Evolutionary conservation across 805 yeast genomes (phyloP).

Genomic region (Diddensiella transvaalensis): DNA sequence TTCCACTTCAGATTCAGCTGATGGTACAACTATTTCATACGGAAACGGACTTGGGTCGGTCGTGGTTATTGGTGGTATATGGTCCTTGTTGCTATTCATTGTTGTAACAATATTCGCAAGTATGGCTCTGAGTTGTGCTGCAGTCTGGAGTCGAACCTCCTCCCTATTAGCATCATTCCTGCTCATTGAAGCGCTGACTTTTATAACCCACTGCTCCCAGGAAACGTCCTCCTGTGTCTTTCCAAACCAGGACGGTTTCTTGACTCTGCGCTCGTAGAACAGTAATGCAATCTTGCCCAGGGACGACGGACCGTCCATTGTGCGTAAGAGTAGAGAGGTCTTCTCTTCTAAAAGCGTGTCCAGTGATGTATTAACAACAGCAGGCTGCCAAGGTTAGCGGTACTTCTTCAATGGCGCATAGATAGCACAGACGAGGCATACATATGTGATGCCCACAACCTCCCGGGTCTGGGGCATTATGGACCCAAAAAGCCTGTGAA

Average conservation of each 20-base stretch:
- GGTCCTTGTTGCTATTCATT: constrained; percentile 57
- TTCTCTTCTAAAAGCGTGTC: constrained; percentile 41
- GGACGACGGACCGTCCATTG: constrained; percentile 20
- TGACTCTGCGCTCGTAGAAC: constrained; percentile 34
- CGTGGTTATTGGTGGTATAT: constrained; percentile 71
- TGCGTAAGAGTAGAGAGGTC: constrained; percentile 30
- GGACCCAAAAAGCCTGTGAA: constrained; percentile 65
- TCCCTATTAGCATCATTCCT: constrained; percentile 20
- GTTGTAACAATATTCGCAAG: constrained; percentile 47
- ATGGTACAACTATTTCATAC: constrained; percentile 38
- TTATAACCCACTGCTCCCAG: constrained; percentile 73
- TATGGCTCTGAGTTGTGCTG: constrained; percentile 38
- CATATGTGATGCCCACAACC: constrained; percentile 55
- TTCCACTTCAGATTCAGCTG: constrained; percentile 22
- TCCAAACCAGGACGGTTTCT: constrained; percentile 57
- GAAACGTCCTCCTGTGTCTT: constrained; percentile 43
- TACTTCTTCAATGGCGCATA: too few species aligned
- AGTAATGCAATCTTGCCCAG: constrained; percentile 22
- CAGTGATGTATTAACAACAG: constrained; percentile 45
- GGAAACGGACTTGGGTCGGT: constrained; percentile 66
- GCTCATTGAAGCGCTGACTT: constrained; percentile 42
- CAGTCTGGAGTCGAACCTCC: constrained; percentile 30
- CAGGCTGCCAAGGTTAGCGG: constrained; percentile 39
- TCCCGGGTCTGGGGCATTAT: constrained; percentile 54
- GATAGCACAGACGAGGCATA: constrained; percentile 13